phyloP scores from a whole-genome alignment of 176 grass and related monocot genomes.

The Metroxylon sagu region DNA sequence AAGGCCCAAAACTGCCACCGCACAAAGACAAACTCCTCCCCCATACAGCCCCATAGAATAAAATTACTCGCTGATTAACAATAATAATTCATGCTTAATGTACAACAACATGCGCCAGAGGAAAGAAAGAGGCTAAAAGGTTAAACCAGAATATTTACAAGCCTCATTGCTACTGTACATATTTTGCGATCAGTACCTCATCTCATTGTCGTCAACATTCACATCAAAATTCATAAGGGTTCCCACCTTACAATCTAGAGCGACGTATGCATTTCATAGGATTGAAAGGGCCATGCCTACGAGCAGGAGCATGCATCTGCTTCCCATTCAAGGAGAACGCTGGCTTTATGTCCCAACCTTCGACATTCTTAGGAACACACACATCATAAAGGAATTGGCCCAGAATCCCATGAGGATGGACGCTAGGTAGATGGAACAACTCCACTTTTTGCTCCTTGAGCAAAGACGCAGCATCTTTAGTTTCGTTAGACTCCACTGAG shows the following conservation, averaged over 20 bases:
- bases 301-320: slow-evolving; percentile 24
- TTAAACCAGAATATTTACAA: too few relatives aligned
- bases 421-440: slow-evolving; percentile 45
- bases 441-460: slow-evolving; percentile 44
- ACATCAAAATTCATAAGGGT: too few relatives aligned
- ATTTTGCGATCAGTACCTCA: too few relatives aligned
- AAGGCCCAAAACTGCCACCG: too few relatives aligned
- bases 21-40: too few relatives aligned
- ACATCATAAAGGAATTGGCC: slow-evolving; percentile 83
- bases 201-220: too few relatives aligned
- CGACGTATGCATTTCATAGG: slow-evolving; percentile 72
- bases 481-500: slow-evolving; percentile 43
- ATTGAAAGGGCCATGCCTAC: slow-evolving; percentile 60
- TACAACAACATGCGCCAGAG: too few relatives aligned
- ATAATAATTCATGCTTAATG: too few relatives aligned
- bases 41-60: too few relatives aligned
- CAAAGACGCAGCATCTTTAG: slow-evolving; percentile 40
- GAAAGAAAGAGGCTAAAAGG: too few relatives aligned
- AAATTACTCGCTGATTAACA: too few relatives aligned
- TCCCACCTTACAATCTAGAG: slow-evolving; percentile 42
- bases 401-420: slow-evolving; percentile 79
- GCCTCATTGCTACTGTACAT: too few relatives aligned
- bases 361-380: slow-evolving; percentile 74
- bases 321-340: slow-evolving; percentile 54
- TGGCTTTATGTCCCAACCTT: slow-evolving; percentile 88